Base-by-base conservation (phyloP, 345 rosid genomes). In the Balakata baccata region DNA sequence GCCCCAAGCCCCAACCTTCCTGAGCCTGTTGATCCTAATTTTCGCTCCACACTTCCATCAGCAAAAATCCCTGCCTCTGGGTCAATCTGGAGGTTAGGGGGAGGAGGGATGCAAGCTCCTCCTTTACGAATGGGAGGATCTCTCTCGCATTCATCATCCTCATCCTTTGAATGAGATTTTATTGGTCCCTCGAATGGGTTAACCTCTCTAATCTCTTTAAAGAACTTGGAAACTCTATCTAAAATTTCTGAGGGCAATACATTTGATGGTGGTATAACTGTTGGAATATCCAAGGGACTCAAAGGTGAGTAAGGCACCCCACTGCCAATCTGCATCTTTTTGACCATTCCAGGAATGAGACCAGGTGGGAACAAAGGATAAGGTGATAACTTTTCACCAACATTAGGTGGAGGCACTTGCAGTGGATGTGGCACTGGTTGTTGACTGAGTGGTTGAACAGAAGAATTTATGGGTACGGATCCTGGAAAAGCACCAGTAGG, bases 281-380 rank as follows among this genome's bases (percentile, higher is more conserved):
- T 93, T 46, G 99, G 99, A 80, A 93, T 96, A 81, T 96, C 99
- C 81, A 95, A 82, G 46, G 99, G 98, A 80, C 94, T 89, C 82
- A 96, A 62, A 66, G 98, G 91, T 17, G 98, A 91, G 86, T 93
- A 96, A 18, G 99, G 98, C 52, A 96, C 99, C 14, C 98, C 99
- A 77, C 98, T 96, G 45, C 99, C 93, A 5, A 95, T 86, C 86
- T 95, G 99, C 97, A 91, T 91, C 88, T 93, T 95, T 81, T 88
- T 90, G 37, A 95, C 99, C 99, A 95, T 95, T 59, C 98, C 99
- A 62, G 99, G 99, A 65, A 95, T 92, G 70, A 95, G 91, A 81
- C 97, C 99, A 20, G 98, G 99, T 52, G 99, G 99, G 78, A 95
- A 95, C 63, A 92, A 83, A 68, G 99, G 99, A 81, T 92, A 96